Base-by-base conservation (phyloP, 768 basidiomycete species). In the Suillus placidus region DNA sequence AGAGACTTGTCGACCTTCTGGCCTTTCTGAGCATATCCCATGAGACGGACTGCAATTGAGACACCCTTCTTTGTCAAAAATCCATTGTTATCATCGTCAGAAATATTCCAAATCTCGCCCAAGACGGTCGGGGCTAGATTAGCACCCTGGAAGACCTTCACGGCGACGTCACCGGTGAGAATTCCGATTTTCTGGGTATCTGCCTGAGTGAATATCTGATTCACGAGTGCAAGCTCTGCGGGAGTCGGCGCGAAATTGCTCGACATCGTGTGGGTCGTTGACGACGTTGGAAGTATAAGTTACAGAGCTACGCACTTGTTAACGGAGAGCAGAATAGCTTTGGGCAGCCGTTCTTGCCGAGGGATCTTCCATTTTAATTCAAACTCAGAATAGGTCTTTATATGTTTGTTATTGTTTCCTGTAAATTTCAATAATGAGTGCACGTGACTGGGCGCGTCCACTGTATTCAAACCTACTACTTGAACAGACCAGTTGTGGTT, bases 1-100 rank as follows among this genome's bases (percentile, higher is more conserved):
- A 92, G 78, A 55, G 88, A 86, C 37, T 83, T 80, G 2, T 85
- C 82, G 43, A 92, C 76, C 67, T 84, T 84, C 74, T 92, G 91
- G 68, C 89, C 95, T 70, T 89, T 89, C 82, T 99, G 97, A 3
- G 95, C 92, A 83, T 92, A 93, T 5, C 92, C 95, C 67, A 99
- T 94, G 60, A 99, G 83, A 64, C 97, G 85, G n/a, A 97, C 82
- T 34, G 93, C 95, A 66, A 92, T 83, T 20, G 94, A 89, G 71
- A 95, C 93, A 52, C 93, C 92, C 73, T 93, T 95, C 69, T 86
- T 88, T 13, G 94, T 90, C 62, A 99, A 85, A 80, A 90, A 95
- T 2, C 97, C 97, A 67, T 93, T 93, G 82, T 98, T 96, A 38
- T 95, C 90, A 63, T 92, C 89, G 81, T 99, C 97, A 60, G 95